phyloP scores from a whole-genome alignment of 495 filamentous ascomycete genomes.

The Hypomontagnella monticulosa region DNA sequence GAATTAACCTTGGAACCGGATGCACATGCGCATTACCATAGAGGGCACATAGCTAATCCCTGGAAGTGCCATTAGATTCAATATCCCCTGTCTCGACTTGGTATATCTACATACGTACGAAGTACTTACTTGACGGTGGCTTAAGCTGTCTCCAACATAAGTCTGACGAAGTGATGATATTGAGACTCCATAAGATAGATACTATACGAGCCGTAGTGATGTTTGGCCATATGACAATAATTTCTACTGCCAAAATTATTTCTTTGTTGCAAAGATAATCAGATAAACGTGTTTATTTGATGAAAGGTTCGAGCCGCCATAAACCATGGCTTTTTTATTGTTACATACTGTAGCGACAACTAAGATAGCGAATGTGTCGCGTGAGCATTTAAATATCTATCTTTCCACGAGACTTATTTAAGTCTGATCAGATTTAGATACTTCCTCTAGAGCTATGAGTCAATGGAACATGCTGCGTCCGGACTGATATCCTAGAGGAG shows the following conservation, averaged over 20 bases:
- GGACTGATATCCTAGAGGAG: no score
- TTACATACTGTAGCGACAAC: neutral
- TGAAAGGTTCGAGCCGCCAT: neutral
- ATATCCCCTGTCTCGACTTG: constrained; percentile 2
- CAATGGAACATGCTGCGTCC: no score
- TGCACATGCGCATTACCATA: constrained; percentile 11
- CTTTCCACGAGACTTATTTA: no score
- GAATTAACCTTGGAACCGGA: constrained; percentile 24
- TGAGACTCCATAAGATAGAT: constrained; percentile 13
- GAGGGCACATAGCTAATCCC: neutral
- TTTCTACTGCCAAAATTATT: neutral
- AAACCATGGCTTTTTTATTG: neutral
- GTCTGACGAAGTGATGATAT: constrained; percentile 37
- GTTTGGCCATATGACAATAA: neutral
- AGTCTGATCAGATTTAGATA: no score
- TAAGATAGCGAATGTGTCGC: constrained; percentile 3
- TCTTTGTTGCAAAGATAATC: neutral
- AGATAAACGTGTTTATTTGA: neutral
- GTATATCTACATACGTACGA: constrained; percentile 14
- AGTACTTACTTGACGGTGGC: no score
- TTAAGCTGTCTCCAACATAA: constrained; percentile 10
- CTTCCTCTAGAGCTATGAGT: no score
- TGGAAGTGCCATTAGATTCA: no score
- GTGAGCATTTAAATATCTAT: neutral
- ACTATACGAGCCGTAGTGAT: neutral